A percentile compares a stretch with the other conserved stretches of the same genome.
Evolutionary conservation across 1,284 basidiomycete genomes (phyloP).

Genomic region (Melanopsichium pennsylvanicum): DNA sequence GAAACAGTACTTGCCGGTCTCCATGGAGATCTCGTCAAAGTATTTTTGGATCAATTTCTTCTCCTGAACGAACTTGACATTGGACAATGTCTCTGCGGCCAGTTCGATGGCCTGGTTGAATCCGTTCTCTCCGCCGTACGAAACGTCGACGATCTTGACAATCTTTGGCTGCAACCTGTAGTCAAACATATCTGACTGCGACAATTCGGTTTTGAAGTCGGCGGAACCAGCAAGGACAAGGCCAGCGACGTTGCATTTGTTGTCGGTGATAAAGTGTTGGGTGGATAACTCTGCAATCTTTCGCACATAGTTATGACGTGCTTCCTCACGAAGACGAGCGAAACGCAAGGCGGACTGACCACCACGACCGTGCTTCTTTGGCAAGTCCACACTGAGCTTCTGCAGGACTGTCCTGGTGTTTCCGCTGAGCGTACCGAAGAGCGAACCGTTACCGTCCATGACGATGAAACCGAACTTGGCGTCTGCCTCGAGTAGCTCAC

Average conservation of each 20-base stretch:
- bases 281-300: conserved; percentile 97
- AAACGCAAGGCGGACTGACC: conserved; percentile 99
- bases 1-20: conserved; percentile 97
- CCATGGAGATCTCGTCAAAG: conserved; percentile 99
- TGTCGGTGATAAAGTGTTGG: conserved; percentile 96
- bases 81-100: conserved; percentile 90
- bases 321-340: conserved; percentile 98
- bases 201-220: conserved; percentile 98
- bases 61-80: conserved; percentile 99
- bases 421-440: conserved; percentile 94
- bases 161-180: conserved; percentile 81
- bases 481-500: conserved; percentile 95
- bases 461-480: conserved; percentile 99
- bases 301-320: conserved; percentile 98
- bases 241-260: conserved; percentile 97
- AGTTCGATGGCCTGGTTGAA: conserved; percentile 99
- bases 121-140: conserved; percentile 98
- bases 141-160: conserved; percentile 80
- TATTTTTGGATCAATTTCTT: conserved; percentile 86
- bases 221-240: conserved; percentile 97
- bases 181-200: conserved; percentile 97
- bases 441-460: conserved; percentile 97
- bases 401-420: conserved; percentile 97
- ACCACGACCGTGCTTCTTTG: conserved; percentile 99
- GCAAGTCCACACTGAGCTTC: conserved; percentile 98